These are phyloP conservation scores for Planoprotostelium fungivorum DNA, from an alignment of 78 protist species.

Conservation along the genomic window DNA sequence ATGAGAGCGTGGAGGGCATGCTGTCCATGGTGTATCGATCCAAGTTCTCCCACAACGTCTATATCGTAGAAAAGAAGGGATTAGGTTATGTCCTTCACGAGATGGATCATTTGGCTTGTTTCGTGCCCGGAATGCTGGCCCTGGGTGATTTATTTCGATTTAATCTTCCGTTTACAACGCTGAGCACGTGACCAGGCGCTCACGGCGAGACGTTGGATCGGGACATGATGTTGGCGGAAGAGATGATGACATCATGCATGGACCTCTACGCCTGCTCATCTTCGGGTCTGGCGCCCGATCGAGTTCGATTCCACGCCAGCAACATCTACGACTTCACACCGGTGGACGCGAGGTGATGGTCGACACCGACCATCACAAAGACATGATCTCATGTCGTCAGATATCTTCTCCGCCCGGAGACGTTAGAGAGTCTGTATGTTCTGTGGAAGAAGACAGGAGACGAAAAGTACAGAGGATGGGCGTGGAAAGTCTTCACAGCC, in stretches of 20 bases:
- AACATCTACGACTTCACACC: not conserved
- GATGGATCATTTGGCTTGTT: conserved; percentile 90
- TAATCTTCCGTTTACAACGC: not conserved
- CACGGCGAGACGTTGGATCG: not conserved
- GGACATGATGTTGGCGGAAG: not conserved
- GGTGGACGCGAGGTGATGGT: not conserved
- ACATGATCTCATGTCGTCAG: not conserved
- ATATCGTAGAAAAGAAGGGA: not conserved
- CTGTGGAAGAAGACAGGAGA: conserved; percentile 68
- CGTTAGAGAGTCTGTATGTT: conserved; percentile 67
- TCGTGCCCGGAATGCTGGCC: conserved; percentile 88
- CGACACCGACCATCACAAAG: not conserved
- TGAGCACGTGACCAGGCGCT: not conserved
- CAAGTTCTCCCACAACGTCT: not conserved
- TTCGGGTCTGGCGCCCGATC: not conserved
- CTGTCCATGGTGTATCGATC: not conserved
- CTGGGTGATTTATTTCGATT: conserved; percentile 39
- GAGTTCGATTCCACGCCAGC: not conserved
- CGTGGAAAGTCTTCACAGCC: conserved; percentile 78
- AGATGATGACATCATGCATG: not conserved
- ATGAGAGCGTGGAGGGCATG: not conserved
- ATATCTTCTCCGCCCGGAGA: conserved; percentile 85
- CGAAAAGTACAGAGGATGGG: conserved; percentile 69
- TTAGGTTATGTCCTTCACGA: not conserved
- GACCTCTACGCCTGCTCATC: not conserved